These are phyloP conservation scores for Fusarium buxicola DNA, from an alignment of 2,329 filamentous ascomycete species.

Conservation along the genomic window DNA sequence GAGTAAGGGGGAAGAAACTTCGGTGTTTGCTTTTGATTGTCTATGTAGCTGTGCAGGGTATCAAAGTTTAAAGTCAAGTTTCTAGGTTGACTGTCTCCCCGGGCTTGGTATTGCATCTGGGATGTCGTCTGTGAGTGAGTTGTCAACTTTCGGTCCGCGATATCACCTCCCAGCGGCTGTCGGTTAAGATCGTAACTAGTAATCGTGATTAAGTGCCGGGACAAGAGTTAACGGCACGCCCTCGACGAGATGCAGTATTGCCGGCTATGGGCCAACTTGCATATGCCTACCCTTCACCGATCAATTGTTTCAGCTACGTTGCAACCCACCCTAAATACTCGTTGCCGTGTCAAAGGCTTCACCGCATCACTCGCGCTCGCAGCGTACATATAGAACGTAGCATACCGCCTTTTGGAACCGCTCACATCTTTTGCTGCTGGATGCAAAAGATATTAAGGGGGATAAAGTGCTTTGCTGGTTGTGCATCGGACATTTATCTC, in stretches of 20 bases:
- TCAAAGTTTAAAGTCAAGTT: neutral
- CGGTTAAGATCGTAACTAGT: constrained; percentile 19
- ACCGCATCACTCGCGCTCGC: constrained; percentile 23
- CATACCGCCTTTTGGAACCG: constrained; percentile 42
- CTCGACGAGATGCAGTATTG: constrained; percentile 28
- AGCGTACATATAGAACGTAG: constrained; percentile 19
- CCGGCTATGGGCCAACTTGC: constrained; percentile 20
- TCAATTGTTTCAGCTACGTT: constrained; percentile 33
- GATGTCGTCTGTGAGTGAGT: constrained; percentile 26
- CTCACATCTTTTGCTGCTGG: neutral
- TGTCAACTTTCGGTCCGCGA: constrained; percentile 20
- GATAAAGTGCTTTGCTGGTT: constrained; percentile 27
- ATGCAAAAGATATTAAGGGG: constrained; percentile 19
- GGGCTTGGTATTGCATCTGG: neutral
- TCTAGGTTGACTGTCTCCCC: constrained; percentile 3
- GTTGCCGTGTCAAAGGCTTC: constrained; percentile 13
- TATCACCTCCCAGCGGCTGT: constrained; percentile 32
- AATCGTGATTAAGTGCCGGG: constrained; percentile 1
- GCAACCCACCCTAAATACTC: neutral
- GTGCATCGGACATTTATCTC: constrained; percentile 22
- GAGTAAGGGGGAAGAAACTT: constrained; percentile 14
- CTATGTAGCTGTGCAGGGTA: constrained; percentile 5
- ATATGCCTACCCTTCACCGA: constrained; percentile 33
- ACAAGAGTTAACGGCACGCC: constrained; percentile 31
- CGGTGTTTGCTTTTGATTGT: constrained; percentile 23